Conservation (phyloP, 2,329 filamentous ascomycete species). For the Penicillium verrucosum region DNA sequence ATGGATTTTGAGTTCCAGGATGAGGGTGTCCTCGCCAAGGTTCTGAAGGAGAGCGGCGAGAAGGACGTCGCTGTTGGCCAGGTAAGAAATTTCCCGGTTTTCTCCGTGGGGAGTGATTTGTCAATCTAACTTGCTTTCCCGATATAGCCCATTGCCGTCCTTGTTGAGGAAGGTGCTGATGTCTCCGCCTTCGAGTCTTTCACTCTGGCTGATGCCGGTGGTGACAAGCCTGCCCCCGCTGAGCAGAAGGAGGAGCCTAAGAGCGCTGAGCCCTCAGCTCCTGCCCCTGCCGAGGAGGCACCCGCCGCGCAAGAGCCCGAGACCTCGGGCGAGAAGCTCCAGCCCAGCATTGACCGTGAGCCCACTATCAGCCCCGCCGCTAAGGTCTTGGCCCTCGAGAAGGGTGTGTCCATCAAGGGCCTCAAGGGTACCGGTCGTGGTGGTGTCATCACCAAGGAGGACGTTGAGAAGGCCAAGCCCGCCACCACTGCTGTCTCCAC, state of each 20-base stretch:
- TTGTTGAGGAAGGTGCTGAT: slow-evolving; percentile 89
- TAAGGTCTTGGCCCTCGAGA: slow-evolving; percentile 80
- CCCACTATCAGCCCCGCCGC: slow-evolving; percentile 69
- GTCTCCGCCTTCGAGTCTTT: slow-evolving; percentile 85
- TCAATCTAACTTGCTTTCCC: slow-evolving; percentile 7
- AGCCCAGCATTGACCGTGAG: slow-evolving; percentile 80
- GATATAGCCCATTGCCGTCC: slow-evolving; percentile 82
- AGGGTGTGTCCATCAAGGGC: slow-evolving; percentile 69
- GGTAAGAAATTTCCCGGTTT: slow-evolving; percentile 59
- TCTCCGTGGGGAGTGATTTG: slow-evolving; percentile 11
- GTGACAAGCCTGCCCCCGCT: slow-evolving; percentile 65
- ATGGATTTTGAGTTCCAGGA: slow-evolving; percentile 99
- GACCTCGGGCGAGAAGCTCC: slow-evolving; percentile 70
- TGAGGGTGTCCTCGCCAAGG: slow-evolving; percentile 90
- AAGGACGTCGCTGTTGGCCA: slow-evolving; percentile 94
- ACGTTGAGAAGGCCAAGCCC: slow-evolving; percentile 82
- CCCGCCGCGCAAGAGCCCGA: slow-evolving; percentile 63
- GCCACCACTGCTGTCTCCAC: slow-evolving; percentile 50
- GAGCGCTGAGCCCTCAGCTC: slow-evolving; percentile 46
- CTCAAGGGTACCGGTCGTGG: slow-evolving; percentile 85
- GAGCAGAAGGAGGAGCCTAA: slow-evolving; percentile 60
- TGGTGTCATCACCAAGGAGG: slow-evolving; percentile 85
- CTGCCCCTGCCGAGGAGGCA: slow-evolving; percentile 59
- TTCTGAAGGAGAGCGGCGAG: slow-evolving; percentile 85
- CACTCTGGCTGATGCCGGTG: slow-evolving; percentile 84